These are phyloP conservation scores for Globisporangium solare DNA, from an alignment of 352 stramenopile species.

Conservation along the genomic window DNA sequence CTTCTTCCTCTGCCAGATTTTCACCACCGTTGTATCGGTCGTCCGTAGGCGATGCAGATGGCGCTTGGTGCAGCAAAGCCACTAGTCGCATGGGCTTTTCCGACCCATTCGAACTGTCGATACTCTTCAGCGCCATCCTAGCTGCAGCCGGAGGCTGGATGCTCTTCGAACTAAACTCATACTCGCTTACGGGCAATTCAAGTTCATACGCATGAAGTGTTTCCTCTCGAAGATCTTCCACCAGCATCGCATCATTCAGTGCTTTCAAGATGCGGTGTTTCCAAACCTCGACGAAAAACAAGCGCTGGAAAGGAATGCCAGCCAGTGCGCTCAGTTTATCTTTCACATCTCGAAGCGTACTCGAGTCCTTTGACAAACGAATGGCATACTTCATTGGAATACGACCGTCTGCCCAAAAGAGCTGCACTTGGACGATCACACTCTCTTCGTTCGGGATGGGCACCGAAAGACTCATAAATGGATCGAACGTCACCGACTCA, in stretches of 20 bases:
- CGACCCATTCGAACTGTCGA: slow-evolving; percentile 9
- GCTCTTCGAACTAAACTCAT: slow-evolving; percentile 62
- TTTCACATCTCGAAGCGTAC: slow-evolving; percentile 54
- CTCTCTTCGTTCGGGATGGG: slow-evolving; percentile 77
- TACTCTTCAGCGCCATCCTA: slow-evolving; percentile 19
- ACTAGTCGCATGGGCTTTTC: slow-evolving; percentile 62
- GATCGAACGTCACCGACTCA: slow-evolving; percentile 86
- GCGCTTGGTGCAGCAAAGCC: slow-evolving; percentile 65
- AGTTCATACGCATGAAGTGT: slow-evolving; percentile 89
- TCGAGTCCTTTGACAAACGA: slow-evolving; percentile 42
- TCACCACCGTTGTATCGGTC: slow-evolving; percentile 22
- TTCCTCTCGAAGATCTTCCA: slow-evolving; percentile 48
- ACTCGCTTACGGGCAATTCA: slow-evolving; percentile 55
- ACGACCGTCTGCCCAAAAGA: slow-evolving; percentile 67
- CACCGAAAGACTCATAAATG: slow-evolving; percentile 87
- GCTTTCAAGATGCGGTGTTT: slow-evolving; percentile 61
- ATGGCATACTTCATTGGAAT: slow-evolving; percentile 79
- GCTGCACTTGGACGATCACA: slow-evolving; percentile 46
- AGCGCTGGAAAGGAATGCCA: slow-evolving; percentile 29
- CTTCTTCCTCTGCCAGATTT: slow-evolving; percentile 24
- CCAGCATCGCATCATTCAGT: slow-evolving; percentile 31
- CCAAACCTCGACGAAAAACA: slow-evolving; percentile 76
- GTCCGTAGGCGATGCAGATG: slow-evolving; percentile 52
- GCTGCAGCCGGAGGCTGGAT: slow-evolving; percentile 32
- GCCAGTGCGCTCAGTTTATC: slow-evolving; percentile 48